phyloP scores from a whole-genome alignment of 108 stramenopile species.

The Nitzschia palea region DNA sequence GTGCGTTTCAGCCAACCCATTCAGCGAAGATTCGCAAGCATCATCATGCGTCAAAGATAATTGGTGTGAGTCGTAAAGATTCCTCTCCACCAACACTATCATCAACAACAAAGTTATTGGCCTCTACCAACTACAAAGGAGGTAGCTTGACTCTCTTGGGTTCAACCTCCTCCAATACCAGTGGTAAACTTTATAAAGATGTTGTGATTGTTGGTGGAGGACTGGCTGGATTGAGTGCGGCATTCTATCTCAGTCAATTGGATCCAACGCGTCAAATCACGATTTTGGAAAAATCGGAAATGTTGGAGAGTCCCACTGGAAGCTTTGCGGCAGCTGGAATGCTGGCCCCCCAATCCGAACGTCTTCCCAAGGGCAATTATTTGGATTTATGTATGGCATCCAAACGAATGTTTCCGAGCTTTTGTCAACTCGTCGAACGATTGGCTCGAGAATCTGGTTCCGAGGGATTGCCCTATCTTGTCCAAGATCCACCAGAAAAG shows the following conservation, averaged over 20 bases:
- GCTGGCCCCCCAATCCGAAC: constrained; percentile 89
- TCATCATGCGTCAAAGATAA: no score
- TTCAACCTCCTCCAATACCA: neutral
- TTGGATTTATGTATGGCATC: constrained; percentile 81
- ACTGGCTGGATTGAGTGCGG: constrained; percentile 76
- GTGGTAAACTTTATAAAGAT: constrained; percentile 44
- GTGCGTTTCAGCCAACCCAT: no score
- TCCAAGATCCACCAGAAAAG: neutral
- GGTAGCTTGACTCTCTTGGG: neutral
- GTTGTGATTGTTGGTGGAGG: constrained; percentile 77
- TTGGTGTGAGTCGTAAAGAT: no score
- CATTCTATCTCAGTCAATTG: constrained; percentile 59
- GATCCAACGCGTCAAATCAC: constrained; percentile 72
- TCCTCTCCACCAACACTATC: neutral
- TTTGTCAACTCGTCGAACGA: constrained; percentile 62
- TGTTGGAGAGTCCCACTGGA: constrained; percentile 22
- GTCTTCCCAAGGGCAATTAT: constrained; percentile 78
- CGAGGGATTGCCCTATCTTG: constrained; percentile 55
- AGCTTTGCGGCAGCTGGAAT: constrained; percentile 84
- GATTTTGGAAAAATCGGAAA: constrained; percentile 57
- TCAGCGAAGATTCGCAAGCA: no score
- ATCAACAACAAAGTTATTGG: neutral
- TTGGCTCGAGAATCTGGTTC: constrained; percentile 63
- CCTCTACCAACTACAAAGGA: neutral
- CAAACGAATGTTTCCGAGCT: constrained; percentile 71